phyloP scores from a whole-genome alignment of 2,329 filamentous ascomycete species.

The Xylaria hypoxylon region DNA sequence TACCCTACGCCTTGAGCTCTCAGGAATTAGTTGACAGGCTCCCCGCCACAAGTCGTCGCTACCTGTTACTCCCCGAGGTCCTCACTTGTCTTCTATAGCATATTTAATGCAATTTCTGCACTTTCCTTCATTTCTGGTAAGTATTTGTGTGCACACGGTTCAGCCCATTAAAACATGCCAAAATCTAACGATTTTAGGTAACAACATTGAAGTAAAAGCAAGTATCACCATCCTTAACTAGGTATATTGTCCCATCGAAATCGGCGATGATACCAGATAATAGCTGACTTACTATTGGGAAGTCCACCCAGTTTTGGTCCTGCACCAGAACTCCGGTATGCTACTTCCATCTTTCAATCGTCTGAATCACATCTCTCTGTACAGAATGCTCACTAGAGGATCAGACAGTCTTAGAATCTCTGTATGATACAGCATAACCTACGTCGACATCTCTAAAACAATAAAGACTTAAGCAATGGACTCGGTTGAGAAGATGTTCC shows the following conservation, averaged over 20 bases:
- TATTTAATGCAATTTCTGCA: background rate
- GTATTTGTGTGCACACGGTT: background rate
- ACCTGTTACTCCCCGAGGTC: background rate
- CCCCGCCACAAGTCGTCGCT: background rate
- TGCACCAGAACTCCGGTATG: background rate
- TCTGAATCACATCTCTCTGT: background rate
- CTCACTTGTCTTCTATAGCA: too few species aligned
- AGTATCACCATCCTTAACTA: background rate
- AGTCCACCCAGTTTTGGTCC: background rate
- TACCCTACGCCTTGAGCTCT: background rate
- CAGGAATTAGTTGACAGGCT: background rate
- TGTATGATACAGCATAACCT: background rate
- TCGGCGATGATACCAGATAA: background rate
- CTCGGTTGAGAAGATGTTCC: constrained; percentile 31
- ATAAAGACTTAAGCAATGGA: background rate
- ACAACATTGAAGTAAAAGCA: background rate
- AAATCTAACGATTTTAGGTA: background rate
- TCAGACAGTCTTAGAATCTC: too few species aligned
- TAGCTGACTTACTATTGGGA: background rate
- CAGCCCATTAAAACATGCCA: background rate
- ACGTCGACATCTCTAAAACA: background rate
- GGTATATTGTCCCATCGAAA: background rate
- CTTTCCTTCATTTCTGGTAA: background rate
- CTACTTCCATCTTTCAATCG: background rate
- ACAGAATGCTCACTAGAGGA: background rate